Base-by-base conservation (phyloP, 768 basidiomycete genomes). In the Porpolomopsis calyptriformis region DNA sequence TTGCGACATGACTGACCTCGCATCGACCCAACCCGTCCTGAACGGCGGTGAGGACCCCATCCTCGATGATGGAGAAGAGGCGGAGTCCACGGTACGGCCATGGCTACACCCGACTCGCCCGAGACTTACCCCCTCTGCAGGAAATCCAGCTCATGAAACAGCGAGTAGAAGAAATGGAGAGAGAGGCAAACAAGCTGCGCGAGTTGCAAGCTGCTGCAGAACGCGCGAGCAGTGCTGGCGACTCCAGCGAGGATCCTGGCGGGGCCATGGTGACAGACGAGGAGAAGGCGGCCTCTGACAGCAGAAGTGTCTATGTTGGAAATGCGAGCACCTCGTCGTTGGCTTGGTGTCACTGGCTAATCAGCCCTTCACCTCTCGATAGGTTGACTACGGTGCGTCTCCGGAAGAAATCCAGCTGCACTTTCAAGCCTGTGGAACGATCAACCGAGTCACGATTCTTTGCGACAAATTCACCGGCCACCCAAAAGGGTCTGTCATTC, bases 391-490 rank as follows among this genome's bases (percentile, higher is more conserved):
- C 62, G 75, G 81, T 44, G 85, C 94, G 9, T 96, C 96, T 12
- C 96, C 96, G 14, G 96, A 98, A 65, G 96, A 99, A 62, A 92
- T 99, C 41, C 96, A 98, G 68, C 80, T 74, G 14, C 94, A 98
- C 63, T 99, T 99, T 69, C 87, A 92, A 61, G 83, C 93, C 12
- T 98, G 93, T 59, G 96, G 96, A 4, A 90, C 87, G 12, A 99
- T 99, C 65, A 99, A 99, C 68, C 80, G 96, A 56, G 92, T 99
- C 35, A 99, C 96, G 1, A 99, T 99, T 58, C 80, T 99, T 23
- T 98, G 94, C 64, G 96, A 99, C 76, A 98, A 98, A 69, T 98
- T 94, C 65, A 98, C 94, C 19, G 96, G 96, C 40, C 93, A 97
- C 68, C 94, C 96, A 39, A 97, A 97, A 78, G 96, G 96, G 92